Conservation (phyloP, 2,329 filamentous ascomycete genomes). For the Furcasterigmium sp. region DNA sequence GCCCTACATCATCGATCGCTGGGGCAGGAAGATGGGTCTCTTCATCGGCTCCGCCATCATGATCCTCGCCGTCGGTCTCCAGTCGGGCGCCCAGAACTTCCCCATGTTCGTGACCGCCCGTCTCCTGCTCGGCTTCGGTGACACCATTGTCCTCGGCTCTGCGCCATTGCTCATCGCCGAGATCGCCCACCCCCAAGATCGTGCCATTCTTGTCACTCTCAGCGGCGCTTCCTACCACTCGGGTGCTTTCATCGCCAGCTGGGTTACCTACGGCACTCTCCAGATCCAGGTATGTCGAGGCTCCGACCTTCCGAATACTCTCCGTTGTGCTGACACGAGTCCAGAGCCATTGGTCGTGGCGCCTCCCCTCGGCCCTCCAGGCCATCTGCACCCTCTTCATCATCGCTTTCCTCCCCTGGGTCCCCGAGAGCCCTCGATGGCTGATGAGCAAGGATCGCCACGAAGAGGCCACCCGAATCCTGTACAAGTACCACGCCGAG, state of each 20-base stretch:
- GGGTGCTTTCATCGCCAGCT: too few relatives aligned
- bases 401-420: slow-evolving; percentile 14
- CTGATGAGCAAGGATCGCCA: slow-evolving; percentile 26
- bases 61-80: slow-evolving; percentile 24
- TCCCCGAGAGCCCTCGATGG: slow-evolving; percentile 15
- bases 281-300: too few relatives aligned
- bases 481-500: too few relatives aligned
- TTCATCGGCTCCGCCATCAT: slow-evolving; percentile 23
- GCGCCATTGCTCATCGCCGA: slow-evolving; percentile 26
- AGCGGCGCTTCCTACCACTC: too few relatives aligned
- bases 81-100: slow-evolving; percentile 19
- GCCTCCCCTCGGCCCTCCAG: slow-evolving; percentile 21
- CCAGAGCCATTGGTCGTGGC: slow-evolving; percentile 18
- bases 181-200: slow-evolving; percentile 26
- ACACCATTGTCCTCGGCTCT: slow-evolving; percentile 21
- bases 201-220: too few relatives aligned
- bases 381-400: slow-evolving; percentile 14
- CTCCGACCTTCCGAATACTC: too few relatives aligned
- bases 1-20: slow-evolving; percentile 28
- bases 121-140: slow-evolving; percentile 25
- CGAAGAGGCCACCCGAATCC: too few relatives aligned
- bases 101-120: slow-evolving; percentile 22
- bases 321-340: too few relatives aligned
- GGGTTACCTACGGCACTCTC: too few relatives aligned
- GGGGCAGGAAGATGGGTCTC: slow-evolving; percentile 32